Evolutionary conservation across 129 eudicot genomes (phyloP).

Genomic region (Lactuca saligna): DNA sequence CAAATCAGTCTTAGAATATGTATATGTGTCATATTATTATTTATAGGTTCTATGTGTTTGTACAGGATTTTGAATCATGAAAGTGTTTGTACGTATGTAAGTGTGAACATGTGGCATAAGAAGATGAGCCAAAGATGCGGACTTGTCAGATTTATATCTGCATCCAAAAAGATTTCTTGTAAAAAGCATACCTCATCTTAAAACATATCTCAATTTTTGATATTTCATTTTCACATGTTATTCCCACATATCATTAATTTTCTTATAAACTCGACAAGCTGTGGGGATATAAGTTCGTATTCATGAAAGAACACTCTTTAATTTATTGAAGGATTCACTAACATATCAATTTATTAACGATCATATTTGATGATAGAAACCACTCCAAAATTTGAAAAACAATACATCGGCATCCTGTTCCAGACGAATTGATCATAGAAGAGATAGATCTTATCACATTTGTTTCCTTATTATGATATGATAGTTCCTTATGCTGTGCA

Average conservation of each 20-base stretch:
- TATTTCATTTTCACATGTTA: constrained; percentile 16
- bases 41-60: not conserved
- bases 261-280: not conserved
- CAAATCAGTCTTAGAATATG: not conserved
- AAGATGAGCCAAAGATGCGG: constrained; percentile 23
- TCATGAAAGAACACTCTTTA: too few relatives aligned
- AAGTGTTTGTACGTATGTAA: not conserved
- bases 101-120: constrained; percentile 23
- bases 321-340: too few relatives aligned
- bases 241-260: not conserved
- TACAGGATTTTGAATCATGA: not conserved
- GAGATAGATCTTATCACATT: too few relatives aligned
- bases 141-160: constrained; percentile 6
- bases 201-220: constrained; percentile 24
- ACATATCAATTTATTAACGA: not conserved
- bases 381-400: too few relatives aligned
- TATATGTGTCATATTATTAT: not conserved
- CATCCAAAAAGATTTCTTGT: constrained; percentile 10
- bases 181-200: constrained; percentile 18
- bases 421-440: too few relatives aligned
- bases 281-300: too few relatives aligned
- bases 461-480: too few relatives aligned
- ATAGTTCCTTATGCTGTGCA: too few relatives aligned
- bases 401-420: too few relatives aligned
- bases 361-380: too few relatives aligned